Percentiles rank a stretch among this genome's conserved stretches.
phyloP scores from a whole-genome alignment of 139 green algal species.

The Chlorella sp. region DNA sequence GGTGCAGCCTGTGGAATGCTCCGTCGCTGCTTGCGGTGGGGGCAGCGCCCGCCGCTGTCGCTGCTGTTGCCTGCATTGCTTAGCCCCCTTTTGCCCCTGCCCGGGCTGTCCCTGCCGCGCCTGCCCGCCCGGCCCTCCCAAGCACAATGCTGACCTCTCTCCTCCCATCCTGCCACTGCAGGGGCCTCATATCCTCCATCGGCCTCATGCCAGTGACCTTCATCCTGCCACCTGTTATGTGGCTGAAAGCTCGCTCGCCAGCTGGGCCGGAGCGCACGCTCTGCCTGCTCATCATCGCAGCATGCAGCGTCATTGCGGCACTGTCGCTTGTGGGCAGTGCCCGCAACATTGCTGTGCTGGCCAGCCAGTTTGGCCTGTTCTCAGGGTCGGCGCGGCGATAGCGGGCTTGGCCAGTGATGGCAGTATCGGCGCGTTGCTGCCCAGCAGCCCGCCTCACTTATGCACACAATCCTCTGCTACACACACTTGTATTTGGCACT shows the following conservation, averaged over 20 bases:
- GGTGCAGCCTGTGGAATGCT: too few species aligned
- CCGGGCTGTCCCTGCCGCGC: too few species aligned
- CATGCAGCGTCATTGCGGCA: conserved; percentile 35
- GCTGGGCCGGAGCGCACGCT: conserved; percentile 25
- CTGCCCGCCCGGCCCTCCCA: too few species aligned
- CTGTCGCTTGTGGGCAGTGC: conserved; percentile 49
- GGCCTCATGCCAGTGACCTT: conserved; percentile 57
- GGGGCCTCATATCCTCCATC: conserved; percentile 17
- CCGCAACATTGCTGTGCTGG: conserved; percentile 51
- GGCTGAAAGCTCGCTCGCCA: conserved; percentile 41
- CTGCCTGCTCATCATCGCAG: conserved; percentile 39
- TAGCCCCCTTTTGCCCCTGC: too few species aligned
- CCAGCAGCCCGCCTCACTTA: too few species aligned
- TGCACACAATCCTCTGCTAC: too few species aligned
- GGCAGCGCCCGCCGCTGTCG: not conserved
- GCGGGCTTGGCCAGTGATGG: too few species aligned
- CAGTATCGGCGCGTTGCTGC: too few species aligned
- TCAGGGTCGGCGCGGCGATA: too few species aligned
- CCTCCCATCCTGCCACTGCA: not conserved
- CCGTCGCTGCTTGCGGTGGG: too few species aligned
- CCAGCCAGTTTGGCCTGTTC: conserved; percentile 42
- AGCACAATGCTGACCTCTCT: too few species aligned
- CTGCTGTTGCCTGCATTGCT: not conserved
- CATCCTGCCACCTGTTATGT: conserved; percentile 55
- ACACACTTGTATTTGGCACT: too few species aligned